Base-by-base conservation (phyloP, 495 filamentous ascomycete species). In the Penicillium paradoxum region DNA sequence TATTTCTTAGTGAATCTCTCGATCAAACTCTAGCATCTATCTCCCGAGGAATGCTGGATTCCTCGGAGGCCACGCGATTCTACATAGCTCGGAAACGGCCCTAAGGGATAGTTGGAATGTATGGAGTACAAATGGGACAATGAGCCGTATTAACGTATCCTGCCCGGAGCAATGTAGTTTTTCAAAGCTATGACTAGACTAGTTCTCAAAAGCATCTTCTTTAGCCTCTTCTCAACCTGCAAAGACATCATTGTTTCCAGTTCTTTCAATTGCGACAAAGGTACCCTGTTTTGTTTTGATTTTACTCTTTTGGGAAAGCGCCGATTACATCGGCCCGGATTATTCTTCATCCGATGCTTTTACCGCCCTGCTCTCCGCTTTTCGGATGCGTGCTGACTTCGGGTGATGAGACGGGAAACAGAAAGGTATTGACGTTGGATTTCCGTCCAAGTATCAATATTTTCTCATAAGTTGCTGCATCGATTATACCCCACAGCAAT, bases 271-370 rank as follows among this genome's bases (percentile, higher is more conserved):
- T 17, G 34, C 14, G 10, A 25, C 34, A 21, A 39, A 47, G 27
- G 38, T 17, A 41, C 36, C 4, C 30, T 41, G 17, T 56, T 68
- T 73, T 73, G 68, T 73, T 73, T 63, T 68, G 60, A 30, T 68
- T 68, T 70, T 63, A 15, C 70, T 56, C 1, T 46, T 65, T 64
- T 33, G 18, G 55, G 57, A 17, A 49, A 57, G 43, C 21, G 18
- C 17, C 14, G 33, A 14, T 53, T 56, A 54, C 30, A 32, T 49
- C 41, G 25, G 33, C 39, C 6, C 49, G 46, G 33, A 49, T 27
- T 18, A 49, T 38, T 4, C 3, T 19, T 49, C 4, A 1, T 27
- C 46, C 45, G 18, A 1, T 2, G 21, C 5, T 3, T 14, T 13
- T n/a, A 21, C 7, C 24, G 46, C 55, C 55, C 58, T 44, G n/a